Evolutionary conservation across 257 asterid species (phyloP).

Genomic region (Jasminum sambac): DNA sequence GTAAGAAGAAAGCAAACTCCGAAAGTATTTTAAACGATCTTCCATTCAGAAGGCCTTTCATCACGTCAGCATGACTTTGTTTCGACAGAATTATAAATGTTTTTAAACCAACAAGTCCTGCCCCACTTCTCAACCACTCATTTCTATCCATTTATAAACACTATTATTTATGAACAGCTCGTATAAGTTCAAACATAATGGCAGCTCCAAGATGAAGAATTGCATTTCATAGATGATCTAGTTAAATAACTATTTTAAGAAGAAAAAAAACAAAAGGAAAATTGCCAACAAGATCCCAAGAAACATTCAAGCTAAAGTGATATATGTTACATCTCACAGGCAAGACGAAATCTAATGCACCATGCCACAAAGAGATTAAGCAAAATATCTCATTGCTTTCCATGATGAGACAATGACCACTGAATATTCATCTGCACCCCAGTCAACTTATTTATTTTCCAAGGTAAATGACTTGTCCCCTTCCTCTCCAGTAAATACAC

Average conservation of each 20-base stretch:
- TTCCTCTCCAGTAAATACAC: neutral
- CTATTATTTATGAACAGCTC: too few relatives aligned
- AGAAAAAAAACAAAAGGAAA: neutral
- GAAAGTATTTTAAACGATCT: too few relatives aligned
- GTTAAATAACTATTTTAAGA: neutral
- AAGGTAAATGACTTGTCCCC: neutral
- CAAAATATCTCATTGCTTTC: neutral
- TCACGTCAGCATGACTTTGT: too few relatives aligned
- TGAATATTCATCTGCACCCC: neutral
- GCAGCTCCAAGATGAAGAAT: slow-evolving; percentile 9
- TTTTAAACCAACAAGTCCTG: too few relatives aligned
- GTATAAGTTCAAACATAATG: slow-evolving; percentile 7
- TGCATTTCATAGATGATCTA: neutral
- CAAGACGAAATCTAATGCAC: slow-evolving; percentile 3
- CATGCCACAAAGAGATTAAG: neutral
- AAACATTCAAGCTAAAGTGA: slow-evolving; percentile 5
- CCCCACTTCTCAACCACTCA: too few relatives aligned
- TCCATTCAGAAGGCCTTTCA: too few relatives aligned
- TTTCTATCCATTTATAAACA: too few relatives aligned
- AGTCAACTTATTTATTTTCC: neutral
- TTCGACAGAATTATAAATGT: too few relatives aligned
- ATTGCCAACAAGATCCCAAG: slow-evolving; percentile 17
- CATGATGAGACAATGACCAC: neutral
- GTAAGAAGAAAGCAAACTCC: neutral
- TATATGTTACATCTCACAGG: neutral